Percentiles rank a stretch among this genome's conserved stretches.
Conservation (phyloP, 2,329 filamentous ascomycete species). For the Colletotrichum sp. region DNA sequence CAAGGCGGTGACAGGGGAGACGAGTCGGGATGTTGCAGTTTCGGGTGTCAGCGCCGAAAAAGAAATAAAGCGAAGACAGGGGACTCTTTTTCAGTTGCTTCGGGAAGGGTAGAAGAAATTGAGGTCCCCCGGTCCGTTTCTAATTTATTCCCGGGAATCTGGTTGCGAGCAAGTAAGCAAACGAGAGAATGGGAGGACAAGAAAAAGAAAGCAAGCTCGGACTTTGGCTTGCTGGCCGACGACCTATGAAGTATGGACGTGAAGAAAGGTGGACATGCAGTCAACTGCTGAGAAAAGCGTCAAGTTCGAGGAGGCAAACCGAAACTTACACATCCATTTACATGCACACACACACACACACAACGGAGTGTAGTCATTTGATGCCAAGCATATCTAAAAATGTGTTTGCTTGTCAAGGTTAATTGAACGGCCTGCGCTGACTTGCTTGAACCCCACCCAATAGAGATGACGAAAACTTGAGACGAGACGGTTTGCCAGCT, state of each 20-base stretch:
- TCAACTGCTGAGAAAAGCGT: not conserved
- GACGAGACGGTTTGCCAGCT: not conserved
- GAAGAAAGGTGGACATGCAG: not conserved
- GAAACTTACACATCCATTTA: not conserved
- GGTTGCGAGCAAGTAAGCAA: not conserved
- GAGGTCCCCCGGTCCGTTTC: not conserved
- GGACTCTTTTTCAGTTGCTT: not conserved
- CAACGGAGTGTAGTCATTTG: not conserved
- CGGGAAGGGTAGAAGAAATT: not conserved
- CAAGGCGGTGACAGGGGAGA: conserved; percentile 3
- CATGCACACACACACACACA: not conserved
- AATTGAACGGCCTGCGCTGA: not conserved
- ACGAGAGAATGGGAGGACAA: not conserved
- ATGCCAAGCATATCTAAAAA: not conserved
- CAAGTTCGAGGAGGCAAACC: not conserved
- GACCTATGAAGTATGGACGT: not conserved
- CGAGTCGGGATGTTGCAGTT: conserved; percentile 1
- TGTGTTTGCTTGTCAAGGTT: not conserved
- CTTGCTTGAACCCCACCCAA: not conserved
- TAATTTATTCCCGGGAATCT: conserved; percentile 6
- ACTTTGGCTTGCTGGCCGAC: not conserved
- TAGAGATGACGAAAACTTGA: not conserved
- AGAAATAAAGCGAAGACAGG: conserved; percentile 1
- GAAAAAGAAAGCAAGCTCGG: not conserved
- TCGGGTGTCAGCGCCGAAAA: conserved; percentile 3